phyloP scores from a whole-genome alignment of 2,329 filamentous ascomycete genomes.

The Sporothrix euskadiensis region DNA sequence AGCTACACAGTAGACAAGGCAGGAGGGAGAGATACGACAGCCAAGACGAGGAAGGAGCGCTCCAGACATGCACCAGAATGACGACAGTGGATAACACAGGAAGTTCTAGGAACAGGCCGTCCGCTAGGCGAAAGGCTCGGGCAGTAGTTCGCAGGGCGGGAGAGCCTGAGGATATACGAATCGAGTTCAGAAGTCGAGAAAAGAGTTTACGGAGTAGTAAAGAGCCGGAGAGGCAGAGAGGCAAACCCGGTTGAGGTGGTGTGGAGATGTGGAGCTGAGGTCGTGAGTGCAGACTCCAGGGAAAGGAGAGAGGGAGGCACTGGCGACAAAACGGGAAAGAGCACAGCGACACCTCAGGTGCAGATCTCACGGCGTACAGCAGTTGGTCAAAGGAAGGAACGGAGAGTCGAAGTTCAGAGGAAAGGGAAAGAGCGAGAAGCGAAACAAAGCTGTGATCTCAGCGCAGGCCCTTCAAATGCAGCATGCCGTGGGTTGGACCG shows the following conservation, averaged over 20 bases:
- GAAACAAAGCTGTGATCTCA: not conserved
- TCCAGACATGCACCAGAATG: not conserved
- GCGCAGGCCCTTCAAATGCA: not conserved
- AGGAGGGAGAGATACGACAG: not conserved
- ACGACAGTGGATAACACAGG: conserved; percentile 1
- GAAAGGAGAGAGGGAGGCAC: not conserved
- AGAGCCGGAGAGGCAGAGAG: conserved; percentile 5
- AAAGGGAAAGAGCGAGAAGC: conserved; percentile 2
- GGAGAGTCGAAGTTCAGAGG: not conserved
- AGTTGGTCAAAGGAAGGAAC: not conserved
- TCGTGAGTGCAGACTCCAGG: not conserved
- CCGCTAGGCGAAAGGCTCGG: conserved; percentile 8
- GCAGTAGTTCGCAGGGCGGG: not conserved
- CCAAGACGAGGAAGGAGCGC: not conserved
- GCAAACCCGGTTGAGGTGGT: conserved; percentile 19
- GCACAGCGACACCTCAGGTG: not conserved
- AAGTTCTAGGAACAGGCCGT: conserved; percentile 9
- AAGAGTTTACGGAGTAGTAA: not conserved
- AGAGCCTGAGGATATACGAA: not conserved
- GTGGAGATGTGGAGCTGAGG: conserved; percentile 15
- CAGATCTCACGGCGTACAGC: conserved; percentile 1
- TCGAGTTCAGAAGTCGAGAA: not conserved
- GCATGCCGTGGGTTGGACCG: not conserved
- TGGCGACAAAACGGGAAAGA: conserved; percentile 6
- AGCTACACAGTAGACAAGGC: not conserved